Base-by-base conservation (phyloP, 495 filamentous ascomycete genomes). In the Podospora didyma region DNA sequence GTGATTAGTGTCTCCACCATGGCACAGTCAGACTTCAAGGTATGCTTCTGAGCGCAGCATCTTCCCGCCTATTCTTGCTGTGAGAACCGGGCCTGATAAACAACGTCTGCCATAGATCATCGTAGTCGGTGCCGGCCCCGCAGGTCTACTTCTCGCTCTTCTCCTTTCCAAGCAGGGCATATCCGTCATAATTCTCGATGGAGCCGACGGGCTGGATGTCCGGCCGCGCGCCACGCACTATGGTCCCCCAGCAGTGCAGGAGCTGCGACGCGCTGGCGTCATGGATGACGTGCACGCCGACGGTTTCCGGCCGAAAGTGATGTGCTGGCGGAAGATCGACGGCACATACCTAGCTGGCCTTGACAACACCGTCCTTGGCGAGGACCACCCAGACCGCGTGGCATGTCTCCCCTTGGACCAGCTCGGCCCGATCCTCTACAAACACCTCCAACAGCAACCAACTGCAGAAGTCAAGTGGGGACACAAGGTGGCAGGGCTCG, bases 51-150 rank as follows among this genome's bases (percentile, higher is more conserved):
- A 31, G 26, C 4, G 26, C 9, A 4, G 9, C n/a, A 31, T 9
- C 26, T 9, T 31, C 9, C 3, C 26, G 3, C 3, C 26, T 31
- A 31, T 9, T 9, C 3, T 31, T 31, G 26, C n/a, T 31, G 26
- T 31, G 26, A 4, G 26, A 31, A 31, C 12, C 37, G 16, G 12
- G n/a, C n/a, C 37, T 41, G n/a, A 41, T 14, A 41, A 17, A 41
- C 2, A 41, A 4, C n/a, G 11, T 14, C 37, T 41, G 37, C 9
- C 23, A 49, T 37, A 75, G 70, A 59, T 75, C 42, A 16, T 73
- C 21, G 67, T 85, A n/a, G 78, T 84, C 1, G 81, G 82, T 31
- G 82, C 82, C 20, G 82, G 81, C 5, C 82, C 83, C 3, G 81
- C 82, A 1, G 81, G 82, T 46, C 76, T 86, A 9, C 75, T 85